Evolutionary conservation across 1,284 basidiomycete genomes (phyloP).

Genomic region (Schizophyllum amplum): DNA sequence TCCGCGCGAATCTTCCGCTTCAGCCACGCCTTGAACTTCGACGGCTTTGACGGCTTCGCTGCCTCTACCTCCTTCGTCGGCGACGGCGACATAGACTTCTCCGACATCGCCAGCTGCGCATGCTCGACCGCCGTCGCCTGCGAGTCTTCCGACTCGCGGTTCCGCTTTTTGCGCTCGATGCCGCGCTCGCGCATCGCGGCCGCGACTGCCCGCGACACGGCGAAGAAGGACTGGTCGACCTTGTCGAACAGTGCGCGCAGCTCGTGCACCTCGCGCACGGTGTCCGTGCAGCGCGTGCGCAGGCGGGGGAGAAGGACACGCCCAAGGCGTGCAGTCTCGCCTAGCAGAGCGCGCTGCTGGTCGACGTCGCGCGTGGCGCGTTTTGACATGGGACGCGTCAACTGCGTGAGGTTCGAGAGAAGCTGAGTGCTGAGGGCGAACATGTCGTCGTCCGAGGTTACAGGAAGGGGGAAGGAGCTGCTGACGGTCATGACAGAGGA

Average conservation of each 20-base stretch:
- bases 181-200: constrained; percentile 28
- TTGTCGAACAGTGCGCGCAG: constrained; percentile 17
- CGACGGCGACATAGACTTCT: neutral
- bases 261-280: constrained; percentile 13
- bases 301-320: constrained; percentile 4
- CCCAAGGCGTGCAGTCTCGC: neutral
- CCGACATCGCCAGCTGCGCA: constrained; percentile 16
- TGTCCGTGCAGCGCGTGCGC: constrained; percentile 12
- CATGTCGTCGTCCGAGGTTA: constrained; percentile 6
- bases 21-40: constrained; percentile 54
- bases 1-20: constrained; percentile 39
- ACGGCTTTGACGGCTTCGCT: constrained; percentile 28
- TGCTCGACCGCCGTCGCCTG: constrained; percentile 36
- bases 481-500: constrained; percentile 29
- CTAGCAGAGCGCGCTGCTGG: neutral
- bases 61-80: constrained; percentile 17
- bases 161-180: constrained; percentile 25
- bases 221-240: constrained; percentile 36
- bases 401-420: constrained; percentile 3
- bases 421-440: constrained; percentile 2
- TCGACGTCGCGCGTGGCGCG: neutral
- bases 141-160: constrained; percentile 49
- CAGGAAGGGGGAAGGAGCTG: constrained; percentile 17
- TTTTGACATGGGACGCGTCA: neutral
- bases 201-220: constrained; percentile 34